Conservation (phyloP, 2,329 filamentous ascomycete genomes). For the Exophiala mesophila region DNA sequence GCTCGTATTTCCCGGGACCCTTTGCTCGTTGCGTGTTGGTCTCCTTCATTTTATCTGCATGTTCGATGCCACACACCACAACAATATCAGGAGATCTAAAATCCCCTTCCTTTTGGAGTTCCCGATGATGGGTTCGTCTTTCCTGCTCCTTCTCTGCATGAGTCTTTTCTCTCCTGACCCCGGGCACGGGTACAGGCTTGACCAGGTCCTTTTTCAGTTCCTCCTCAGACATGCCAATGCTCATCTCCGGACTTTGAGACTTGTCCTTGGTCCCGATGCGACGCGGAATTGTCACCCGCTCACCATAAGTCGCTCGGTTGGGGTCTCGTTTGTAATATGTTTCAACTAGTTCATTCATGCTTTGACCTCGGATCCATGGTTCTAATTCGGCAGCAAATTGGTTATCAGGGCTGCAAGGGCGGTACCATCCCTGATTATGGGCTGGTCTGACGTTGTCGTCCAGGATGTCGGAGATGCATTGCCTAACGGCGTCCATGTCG, state of each 20-base stretch:
- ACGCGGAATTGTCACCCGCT: background rate
- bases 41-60: slow-evolving; percentile 4
- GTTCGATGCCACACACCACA: slow-evolving; percentile 7
- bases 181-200: background rate
- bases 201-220: background rate
- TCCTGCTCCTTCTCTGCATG: slow-evolving; percentile 12
- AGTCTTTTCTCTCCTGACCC: slow-evolving; percentile 2
- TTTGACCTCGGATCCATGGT: slow-evolving; percentile 1
- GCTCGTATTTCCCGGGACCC: slow-evolving; percentile 22
- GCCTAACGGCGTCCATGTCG: background rate
- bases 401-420: slow-evolving; percentile 7
- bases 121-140: slow-evolving; percentile 17
- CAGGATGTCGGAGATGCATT: slow-evolving; percentile 3
- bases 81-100: slow-evolving; percentile 13
- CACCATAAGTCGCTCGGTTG: slow-evolving; percentile 6
- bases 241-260: background rate
- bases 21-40: slow-evolving; percentile 14
- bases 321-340: slow-evolving; percentile 11
- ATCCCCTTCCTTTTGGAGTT: slow-evolving; percentile 14
- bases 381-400: slow-evolving; percentile 11
- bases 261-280: background rate
- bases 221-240: background rate
- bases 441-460: slow-evolving; percentile 9
- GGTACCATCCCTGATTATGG: slow-evolving; percentile 16
- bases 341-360: slow-evolving; percentile 9